These are phyloP conservation scores for Yamadazyma mexicana DNA, from an alignment of 1,139 yeast genomes.

Conservation along the genomic window DNA sequence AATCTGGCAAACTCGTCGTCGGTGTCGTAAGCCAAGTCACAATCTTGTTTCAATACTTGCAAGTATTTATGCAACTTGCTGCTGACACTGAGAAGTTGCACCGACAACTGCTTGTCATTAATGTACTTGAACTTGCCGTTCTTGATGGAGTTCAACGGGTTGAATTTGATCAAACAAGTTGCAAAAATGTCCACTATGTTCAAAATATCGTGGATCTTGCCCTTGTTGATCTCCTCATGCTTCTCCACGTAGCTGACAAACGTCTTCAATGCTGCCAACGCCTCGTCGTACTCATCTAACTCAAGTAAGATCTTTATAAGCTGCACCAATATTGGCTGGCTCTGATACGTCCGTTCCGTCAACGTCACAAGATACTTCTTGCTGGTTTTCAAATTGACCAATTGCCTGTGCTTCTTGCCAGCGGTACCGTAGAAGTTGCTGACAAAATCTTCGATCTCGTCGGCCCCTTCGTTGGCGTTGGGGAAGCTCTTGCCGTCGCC, in stretches of 20 bases:
- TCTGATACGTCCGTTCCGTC: constrained; percentile 39
- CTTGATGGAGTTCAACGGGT: constrained; percentile 33
- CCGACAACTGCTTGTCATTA: constrained; percentile 22
- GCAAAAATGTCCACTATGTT: constrained; percentile 39
- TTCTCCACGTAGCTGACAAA: constrained; percentile 34
- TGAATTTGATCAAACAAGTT: constrained; percentile 34
- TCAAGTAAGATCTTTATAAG: constrained; percentile 37
- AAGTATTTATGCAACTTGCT: constrained; percentile 26
- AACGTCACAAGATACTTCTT: constrained; percentile 34
- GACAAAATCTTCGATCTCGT: constrained; percentile 28
- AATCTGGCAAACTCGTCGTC: constrained; percentile 17
- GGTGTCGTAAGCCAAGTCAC: constrained; percentile 31
- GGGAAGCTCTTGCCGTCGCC: constrained; percentile 25
- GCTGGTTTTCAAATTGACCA: constrained; percentile 20
- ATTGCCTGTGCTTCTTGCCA: constrained; percentile 11
- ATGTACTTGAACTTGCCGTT: constrained; percentile 28
- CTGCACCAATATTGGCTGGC: constrained; percentile 33
- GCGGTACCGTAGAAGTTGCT: constrained; percentile 33
- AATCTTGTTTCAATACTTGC: constrained; percentile 20
- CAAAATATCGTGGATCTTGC: constrained; percentile 34
- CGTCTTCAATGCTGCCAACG: constrained; percentile 44
- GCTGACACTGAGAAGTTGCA: constrained; percentile 20
- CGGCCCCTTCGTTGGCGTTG: constrained; percentile 26
- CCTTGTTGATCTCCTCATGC: constrained; percentile 35
- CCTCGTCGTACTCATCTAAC: constrained; percentile 43